Evolutionary conservation across 208 protist genomes (phyloP).

Genomic region (Angomonas desouzai): DNA sequence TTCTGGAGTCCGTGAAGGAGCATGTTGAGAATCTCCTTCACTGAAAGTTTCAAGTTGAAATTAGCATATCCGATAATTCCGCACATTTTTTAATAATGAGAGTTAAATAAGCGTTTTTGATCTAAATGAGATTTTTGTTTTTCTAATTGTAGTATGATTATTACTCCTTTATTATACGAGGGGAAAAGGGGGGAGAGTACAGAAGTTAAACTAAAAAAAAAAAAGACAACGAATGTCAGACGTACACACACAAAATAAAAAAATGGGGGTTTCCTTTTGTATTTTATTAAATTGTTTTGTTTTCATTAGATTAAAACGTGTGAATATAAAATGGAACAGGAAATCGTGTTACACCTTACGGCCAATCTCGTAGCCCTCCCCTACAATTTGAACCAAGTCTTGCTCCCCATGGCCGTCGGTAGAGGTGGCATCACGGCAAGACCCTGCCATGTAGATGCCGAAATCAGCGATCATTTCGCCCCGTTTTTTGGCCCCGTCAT

Average conservation of each 20-base stretch:
- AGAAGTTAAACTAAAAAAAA: too few species aligned
- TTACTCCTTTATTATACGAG: conserved; percentile 5
- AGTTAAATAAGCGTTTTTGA: neutral
- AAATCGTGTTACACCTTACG: conserved; percentile 51
- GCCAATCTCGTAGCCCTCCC: conserved; percentile 84
- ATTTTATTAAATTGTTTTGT: too few species aligned
- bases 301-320: too few species aligned
- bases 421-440: conserved; percentile 71
- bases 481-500: conserved; percentile 68
- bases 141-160: too few species aligned
- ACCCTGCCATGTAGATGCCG: conserved; percentile 69
- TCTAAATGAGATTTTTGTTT: too few species aligned
- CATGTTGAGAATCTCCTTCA: conserved; percentile 62
- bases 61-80: conserved; percentile 88
- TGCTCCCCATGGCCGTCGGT: conserved; percentile 80
- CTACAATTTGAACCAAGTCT: conserved; percentile 76
- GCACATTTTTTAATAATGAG: conserved; percentile 51
- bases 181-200: too few species aligned
- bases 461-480: conserved; percentile 80
- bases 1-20: conserved; percentile 78
- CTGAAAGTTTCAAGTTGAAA: conserved; percentile 25
- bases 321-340: conserved; percentile 5
- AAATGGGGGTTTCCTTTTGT: too few species aligned
- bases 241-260: too few species aligned
- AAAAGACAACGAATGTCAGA: too few species aligned